Conservation (phyloP, 2,329 filamentous ascomycete species). For the Pseudopyricularia javanii region DNA sequence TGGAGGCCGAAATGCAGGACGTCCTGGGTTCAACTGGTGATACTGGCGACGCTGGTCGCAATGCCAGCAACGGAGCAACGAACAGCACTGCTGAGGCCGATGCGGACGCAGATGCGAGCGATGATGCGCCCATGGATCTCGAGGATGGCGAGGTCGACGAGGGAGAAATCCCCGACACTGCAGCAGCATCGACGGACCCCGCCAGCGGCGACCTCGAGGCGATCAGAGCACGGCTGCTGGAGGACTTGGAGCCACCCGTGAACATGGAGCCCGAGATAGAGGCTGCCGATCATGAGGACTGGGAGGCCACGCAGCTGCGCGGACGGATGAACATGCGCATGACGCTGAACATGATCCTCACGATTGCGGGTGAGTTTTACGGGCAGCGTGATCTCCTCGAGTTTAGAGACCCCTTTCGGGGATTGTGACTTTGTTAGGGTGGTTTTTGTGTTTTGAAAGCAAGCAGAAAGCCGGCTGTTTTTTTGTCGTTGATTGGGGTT, state of each 20-base stretch:
- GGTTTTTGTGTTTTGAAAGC: too few species aligned
- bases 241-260: conserved; percentile 19
- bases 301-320: conserved; percentile 17
- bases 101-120: conserved; percentile 14
- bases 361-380: conserved; percentile 76
- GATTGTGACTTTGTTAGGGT: conserved; percentile 18
- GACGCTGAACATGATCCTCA: conserved; percentile 88
- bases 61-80: background rate
- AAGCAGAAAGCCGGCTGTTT: too few species aligned
- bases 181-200: conserved; percentile 9
- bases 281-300: conserved; percentile 8
- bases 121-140: conserved; percentile 7
- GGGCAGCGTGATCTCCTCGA: conserved; percentile 78
- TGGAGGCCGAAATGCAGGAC: conserved; percentile 3
- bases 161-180: conserved; percentile 19
- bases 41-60: background rate
- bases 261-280: conserved; percentile 4
- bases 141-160: conserved; percentile 18
- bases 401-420: conserved; percentile 51
- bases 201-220: conserved; percentile 26
- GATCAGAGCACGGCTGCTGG: conserved; percentile 35
- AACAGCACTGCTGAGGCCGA: conserved; percentile 1
- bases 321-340: conserved; percentile 42
- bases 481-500: too few species aligned
- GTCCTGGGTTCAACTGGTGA: conserved; percentile 9